Evolutionary conservation across 2,329 filamentous ascomycete genomes (phyloP), one percentile per base, ranked within the genome.

Genomic region (Pleurostoma richardsiae): DNA sequence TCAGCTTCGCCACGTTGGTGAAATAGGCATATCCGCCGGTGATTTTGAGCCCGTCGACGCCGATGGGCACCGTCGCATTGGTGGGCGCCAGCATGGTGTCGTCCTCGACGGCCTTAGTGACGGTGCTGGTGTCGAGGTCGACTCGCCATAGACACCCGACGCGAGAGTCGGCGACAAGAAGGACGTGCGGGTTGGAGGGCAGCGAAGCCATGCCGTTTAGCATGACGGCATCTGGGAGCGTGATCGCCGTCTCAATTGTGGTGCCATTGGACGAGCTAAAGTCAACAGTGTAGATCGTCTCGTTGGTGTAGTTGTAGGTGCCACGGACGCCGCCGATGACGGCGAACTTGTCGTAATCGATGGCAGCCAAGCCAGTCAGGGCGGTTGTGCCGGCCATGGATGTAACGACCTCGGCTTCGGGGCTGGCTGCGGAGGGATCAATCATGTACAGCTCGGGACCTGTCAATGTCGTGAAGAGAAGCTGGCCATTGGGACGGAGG

Each of bases 281-380:
- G 30, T 52, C 48, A 19, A 50, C 43, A 5, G 50, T 50, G 45
- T 45, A 52, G 45, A 52, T 46, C 10, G 50, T 52, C 39, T 52
- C 50, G 29, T 52, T 43, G 30, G 45, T 45, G 30, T 52, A 52
- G 29, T 39, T 45, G 41, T 46, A 52, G 39, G 43, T 44, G 19
- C 48, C 50, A 7, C 48, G 29, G 19, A 52, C 41, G 19, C 50
- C 48, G 19, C 50, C 47, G 2, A 30, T 39, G 10, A 49, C 36
- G 3, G 47, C 47, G 33, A 45, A 49, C 40, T 40, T 49, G 47
- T 48, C 46, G 8, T 45, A 40, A 19, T 36, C 46, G 10, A 48
- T 43, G 10, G 11, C 27, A 10, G 43, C 29, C 7, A 48, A 29
- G 28, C 46, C 46, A 5, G 42, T 48, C 39, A 48, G 30, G 10